A percentile compares a stretch with the other conserved stretches of the same genome.
Conservation (phyloP, 306 rosid genomes). For the Lathyrus tuberosus region DNA sequence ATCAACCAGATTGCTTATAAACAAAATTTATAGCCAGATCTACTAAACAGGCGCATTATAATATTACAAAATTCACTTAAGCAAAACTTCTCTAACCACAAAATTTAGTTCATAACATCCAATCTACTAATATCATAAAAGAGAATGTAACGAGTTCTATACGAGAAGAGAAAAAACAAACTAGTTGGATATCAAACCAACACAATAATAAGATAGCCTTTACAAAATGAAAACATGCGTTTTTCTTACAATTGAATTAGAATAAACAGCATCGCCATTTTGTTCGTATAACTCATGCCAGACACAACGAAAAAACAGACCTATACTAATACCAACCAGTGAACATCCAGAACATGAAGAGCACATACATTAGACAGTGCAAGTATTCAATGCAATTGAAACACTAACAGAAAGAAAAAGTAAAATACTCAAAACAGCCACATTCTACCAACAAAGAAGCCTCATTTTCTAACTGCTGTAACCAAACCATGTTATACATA, state of each 20-base stretch:
- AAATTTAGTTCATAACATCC: constrained; percentile 2
- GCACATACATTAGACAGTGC: not conserved
- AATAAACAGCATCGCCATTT: not conserved
- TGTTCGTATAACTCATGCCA: not conserved
- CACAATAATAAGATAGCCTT: not conserved
- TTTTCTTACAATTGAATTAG: not conserved
- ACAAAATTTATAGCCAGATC: constrained; percentile 17
- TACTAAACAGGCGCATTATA: not conserved
- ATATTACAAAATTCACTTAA: constrained; percentile 9
- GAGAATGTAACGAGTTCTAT: not conserved
- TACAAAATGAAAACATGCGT: not conserved
- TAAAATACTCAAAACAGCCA: not conserved
- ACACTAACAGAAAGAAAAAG: not conserved
- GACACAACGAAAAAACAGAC: not conserved
- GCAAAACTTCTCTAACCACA: constrained; percentile 14
- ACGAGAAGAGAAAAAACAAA: constrained; percentile 7
- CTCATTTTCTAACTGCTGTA: not conserved
- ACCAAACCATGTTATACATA: not conserved
- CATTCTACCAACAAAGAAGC: constrained; percentile 21
- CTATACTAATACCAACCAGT: not conserved
- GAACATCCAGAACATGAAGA: constrained; percentile 20
- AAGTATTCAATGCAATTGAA: constrained; percentile 20
- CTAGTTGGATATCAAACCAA: constrained; percentile 22
- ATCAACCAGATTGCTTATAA: not conserved
- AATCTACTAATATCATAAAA: not conserved